phyloP scores from a whole-genome alignment of 2,329 filamentous ascomycete genomes.

The Aspergillus sp. region DNA sequence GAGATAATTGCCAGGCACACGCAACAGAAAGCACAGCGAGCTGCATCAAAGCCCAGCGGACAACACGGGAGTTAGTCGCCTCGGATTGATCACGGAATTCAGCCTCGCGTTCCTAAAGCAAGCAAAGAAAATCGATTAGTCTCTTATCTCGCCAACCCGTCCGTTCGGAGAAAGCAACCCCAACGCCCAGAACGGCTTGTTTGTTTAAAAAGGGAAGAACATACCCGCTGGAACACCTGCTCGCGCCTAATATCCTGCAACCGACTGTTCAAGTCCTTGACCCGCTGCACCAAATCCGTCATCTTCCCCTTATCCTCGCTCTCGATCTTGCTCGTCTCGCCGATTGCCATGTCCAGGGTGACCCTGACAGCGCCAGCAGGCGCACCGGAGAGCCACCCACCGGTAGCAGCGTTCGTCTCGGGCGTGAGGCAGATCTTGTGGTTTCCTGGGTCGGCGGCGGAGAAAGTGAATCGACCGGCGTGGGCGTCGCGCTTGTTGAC shows the following conservation, averaged over 20 bases:
- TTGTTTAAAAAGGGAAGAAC: constrained; percentile 20
- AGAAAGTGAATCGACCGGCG: constrained; percentile 90
- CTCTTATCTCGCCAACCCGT: not conserved
- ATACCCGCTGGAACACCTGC: constrained; percentile 92
- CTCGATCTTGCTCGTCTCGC: constrained; percentile 91
- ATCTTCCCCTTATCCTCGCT: constrained; percentile 92
- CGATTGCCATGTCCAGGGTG: constrained; percentile 86
- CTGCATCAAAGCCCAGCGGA: constrained; percentile 93
- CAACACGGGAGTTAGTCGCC: constrained; percentile 83
- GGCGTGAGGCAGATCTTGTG: constrained; percentile 95
- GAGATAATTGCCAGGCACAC: constrained; percentile 95
- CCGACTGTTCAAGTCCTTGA: constrained; percentile 84
- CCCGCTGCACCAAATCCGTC: constrained; percentile 80
- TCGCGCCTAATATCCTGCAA: constrained; percentile 87
- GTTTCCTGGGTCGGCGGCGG: constrained; percentile 88
- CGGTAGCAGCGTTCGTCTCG: constrained; percentile 66
- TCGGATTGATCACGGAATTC: constrained; percentile 99
- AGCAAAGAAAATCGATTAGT: not conserved
- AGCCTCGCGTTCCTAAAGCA: constrained; percentile 80
- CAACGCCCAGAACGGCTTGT: not conserved
- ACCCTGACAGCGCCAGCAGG: constrained; percentile 78
- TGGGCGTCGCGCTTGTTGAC: constrained; percentile 78
- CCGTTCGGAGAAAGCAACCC: not conserved
- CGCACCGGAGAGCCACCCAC: constrained; percentile 69
- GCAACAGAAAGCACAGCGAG: constrained; percentile 79